These are phyloP conservation scores for Trichomonascaceae sp. DNA, from an alignment of 1,139 yeast genomes.

Conservation along the genomic window DNA sequence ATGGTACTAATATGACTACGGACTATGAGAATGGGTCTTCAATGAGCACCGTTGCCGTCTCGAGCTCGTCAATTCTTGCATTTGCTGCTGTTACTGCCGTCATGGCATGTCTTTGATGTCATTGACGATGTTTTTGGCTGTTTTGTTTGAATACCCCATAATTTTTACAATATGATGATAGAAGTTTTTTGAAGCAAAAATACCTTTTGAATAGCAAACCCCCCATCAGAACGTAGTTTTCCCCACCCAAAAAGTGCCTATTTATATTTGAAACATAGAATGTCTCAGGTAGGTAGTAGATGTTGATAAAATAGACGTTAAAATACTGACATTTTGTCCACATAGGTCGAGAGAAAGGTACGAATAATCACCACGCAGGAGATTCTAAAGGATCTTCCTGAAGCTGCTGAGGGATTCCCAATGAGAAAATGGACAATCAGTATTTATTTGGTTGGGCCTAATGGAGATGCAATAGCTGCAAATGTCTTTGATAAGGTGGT, in stretches of 20 bases:
- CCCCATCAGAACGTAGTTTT: neutral
- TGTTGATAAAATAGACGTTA: too few relatives aligned
- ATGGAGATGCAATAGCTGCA: slow-evolving; percentile 83
- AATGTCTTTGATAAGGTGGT: slow-evolving; percentile 86
- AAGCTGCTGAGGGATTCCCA: slow-evolving; percentile 88
- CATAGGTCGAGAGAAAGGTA: slow-evolving; percentile 76
- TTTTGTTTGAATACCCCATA: neutral
- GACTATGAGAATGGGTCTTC: neutral
- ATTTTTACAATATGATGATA: neutral
- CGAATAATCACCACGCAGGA: slow-evolving; percentile 86
- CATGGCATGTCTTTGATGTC: neutral
- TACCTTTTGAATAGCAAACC: neutral
- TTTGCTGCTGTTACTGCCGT: neutral
- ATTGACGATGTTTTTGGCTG: neutral
- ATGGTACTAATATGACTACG: neutral
- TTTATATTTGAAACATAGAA: neutral
- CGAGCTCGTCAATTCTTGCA: neutral
- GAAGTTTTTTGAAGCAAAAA: neutral
- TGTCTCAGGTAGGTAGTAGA: slow-evolving; percentile 16
- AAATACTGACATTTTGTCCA: neutral
- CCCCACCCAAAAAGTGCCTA: too few relatives aligned
- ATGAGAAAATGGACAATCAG: slow-evolving; percentile 90
- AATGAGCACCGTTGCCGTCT: neutral
- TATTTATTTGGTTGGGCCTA: slow-evolving; percentile 65
- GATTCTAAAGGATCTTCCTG: slow-evolving; percentile 75